These are phyloP conservation scores for Physcomitrium patens DNA, from an alignment of 225 moss, liverwort and hornwort species.

Conservation along the genomic window DNA sequence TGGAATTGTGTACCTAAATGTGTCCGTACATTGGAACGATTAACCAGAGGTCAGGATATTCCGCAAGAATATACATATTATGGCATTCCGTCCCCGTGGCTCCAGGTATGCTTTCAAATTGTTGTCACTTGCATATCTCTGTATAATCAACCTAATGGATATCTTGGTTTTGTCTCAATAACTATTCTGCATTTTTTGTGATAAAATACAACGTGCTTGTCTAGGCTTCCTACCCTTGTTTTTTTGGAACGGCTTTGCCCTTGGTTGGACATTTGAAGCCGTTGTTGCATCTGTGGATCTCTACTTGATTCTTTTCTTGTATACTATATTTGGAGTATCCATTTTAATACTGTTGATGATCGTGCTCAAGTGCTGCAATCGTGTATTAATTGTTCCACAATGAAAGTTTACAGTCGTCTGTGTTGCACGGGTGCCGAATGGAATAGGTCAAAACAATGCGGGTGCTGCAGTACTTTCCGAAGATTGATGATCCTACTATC, in stretches of 20 bases:
- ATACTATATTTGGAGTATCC: not conserved
- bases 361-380: not conserved
- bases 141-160: slow-evolving; percentile 11
- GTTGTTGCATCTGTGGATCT: slow-evolving; percentile 14
- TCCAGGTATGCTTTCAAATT: slow-evolving; percentile 66
- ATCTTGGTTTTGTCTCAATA: not conserved
- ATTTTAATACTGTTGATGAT: not conserved
- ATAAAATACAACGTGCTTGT: slow-evolving; percentile 8
- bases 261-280: not conserved
- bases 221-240: slow-evolving; percentile 19
- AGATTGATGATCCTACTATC: slow-evolving; percentile 76
- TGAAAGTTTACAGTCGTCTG: slow-evolving; percentile 25
- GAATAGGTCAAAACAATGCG: slow-evolving; percentile 96
- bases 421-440: slow-evolving; percentile 32
- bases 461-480: slow-evolving; percentile 92
- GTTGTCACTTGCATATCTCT: not conserved
- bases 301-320: not conserved
- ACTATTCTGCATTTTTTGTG: slow-evolving; percentile 2
- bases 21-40: slow-evolving; percentile 86
- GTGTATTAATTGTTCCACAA: slow-evolving; percentile 4
- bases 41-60: slow-evolving; percentile 88
- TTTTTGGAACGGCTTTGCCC: not conserved
- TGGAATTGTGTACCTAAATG: slow-evolving; percentile 98
- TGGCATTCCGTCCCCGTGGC: slow-evolving; percentile 98
- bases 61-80: slow-evolving; percentile 99